phyloP scores from a whole-genome alignment of 2,329 filamentous ascomycete genomes.

The Botrytis pseudocinerea region DNA sequence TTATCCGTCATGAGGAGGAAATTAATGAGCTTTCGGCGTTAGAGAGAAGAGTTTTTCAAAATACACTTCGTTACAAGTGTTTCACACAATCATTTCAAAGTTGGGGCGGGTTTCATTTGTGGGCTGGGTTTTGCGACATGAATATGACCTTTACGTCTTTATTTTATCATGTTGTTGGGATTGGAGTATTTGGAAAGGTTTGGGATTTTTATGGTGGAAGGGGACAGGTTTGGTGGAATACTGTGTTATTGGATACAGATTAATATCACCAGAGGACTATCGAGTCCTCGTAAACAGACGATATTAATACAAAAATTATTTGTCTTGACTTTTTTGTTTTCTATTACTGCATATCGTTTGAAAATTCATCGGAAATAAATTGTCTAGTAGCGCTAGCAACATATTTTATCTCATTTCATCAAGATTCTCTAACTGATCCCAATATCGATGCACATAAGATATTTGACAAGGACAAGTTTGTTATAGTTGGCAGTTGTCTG shows the following conservation, averaged over 20 bases:
- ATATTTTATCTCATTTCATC: neutral
- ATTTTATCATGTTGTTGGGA: slow-evolving; percentile 1
- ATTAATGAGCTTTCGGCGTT: slow-evolving; percentile 7
- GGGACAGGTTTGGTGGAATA: neutral
- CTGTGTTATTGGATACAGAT: neutral
- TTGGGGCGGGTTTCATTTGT: slow-evolving; percentile 8
- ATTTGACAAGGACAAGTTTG: neutral
- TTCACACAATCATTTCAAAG: slow-evolving; percentile 19
- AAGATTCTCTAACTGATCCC: neutral
- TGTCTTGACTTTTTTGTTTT: neutral
- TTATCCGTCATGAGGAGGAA: neutral
- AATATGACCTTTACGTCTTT: slow-evolving; percentile 18
- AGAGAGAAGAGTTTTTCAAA: neutral
- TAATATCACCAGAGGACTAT: neutral
- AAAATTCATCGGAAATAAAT: neutral
- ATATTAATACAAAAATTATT: slow-evolving; percentile 9
- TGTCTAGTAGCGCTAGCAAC: neutral
- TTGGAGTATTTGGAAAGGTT: slow-evolving; percentile 9
- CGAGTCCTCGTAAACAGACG: neutral
- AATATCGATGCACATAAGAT: neutral
- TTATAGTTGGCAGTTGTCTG: neutral
- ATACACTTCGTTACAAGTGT: neutral
- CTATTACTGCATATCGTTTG: neutral
- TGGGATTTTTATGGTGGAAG: neutral
- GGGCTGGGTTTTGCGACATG: neutral